Conservation (phyloP, 805 yeast genomes). For the Jamesozyma jinghongensis region DNA sequence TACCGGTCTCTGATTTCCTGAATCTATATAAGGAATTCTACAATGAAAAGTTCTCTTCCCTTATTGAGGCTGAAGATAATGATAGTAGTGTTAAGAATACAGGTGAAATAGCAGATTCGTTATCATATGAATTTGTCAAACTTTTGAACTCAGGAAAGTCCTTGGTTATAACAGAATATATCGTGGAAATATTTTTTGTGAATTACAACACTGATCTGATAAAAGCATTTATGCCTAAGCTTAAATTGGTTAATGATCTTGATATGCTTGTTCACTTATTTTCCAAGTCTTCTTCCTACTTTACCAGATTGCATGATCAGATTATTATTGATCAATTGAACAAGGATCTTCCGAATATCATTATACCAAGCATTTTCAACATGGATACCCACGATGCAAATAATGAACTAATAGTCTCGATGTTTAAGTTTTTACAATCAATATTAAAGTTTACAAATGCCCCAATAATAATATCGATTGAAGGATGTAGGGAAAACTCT, state of each 20-base stretch:
- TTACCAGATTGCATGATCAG: slow-evolving; percentile 22
- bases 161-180: slow-evolving; percentile 21
- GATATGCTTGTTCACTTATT: slow-evolving; percentile 20
- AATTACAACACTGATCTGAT: slow-evolving; percentile 25
- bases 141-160: slow-evolving; percentile 14
- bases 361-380: slow-evolving; percentile 18
- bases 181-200: slow-evolving; percentile 23
- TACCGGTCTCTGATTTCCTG: slow-evolving; percentile 23
- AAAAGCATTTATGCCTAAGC: slow-evolving; percentile 17
- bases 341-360: slow-evolving; percentile 16
- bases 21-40: slow-evolving; percentile 28
- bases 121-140: slow-evolving; percentile 16
- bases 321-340: slow-evolving; percentile 23
- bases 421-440: slow-evolving; percentile 23
- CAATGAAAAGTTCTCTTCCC: slow-evolving; percentile 20
- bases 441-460: slow-evolving; percentile 10
- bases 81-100: slow-evolving; percentile 2
- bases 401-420: slow-evolving; percentile 17
- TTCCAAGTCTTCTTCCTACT: slow-evolving; percentile 20
- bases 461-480: slow-evolving; percentile 13
- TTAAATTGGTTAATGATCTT: slow-evolving; percentile 12
- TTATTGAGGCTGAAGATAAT: slow-evolving; percentile 13
- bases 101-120: slow-evolving; percentile 6
- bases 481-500: slow-evolving; percentile 10
- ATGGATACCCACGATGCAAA: slow-evolving; percentile 7